Conservation (phyloP, 2,329 filamentous ascomycete genomes). For the Bipolaris bicolor region DNA sequence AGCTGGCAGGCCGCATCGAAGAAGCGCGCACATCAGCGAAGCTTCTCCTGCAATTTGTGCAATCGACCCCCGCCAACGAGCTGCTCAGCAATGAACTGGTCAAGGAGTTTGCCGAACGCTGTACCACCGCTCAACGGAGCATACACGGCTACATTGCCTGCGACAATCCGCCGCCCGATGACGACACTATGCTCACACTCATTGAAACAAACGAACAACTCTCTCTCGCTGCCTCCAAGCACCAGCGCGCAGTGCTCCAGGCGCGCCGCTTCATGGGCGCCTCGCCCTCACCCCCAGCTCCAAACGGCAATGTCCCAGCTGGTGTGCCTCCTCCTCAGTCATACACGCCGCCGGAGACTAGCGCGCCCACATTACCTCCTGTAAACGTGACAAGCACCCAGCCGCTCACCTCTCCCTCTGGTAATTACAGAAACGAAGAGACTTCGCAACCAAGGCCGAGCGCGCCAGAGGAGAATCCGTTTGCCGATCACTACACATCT, state of each 20-base stretch:
- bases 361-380: constrained; percentile 30
- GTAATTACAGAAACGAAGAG: no score
- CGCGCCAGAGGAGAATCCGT: constrained; percentile 46
- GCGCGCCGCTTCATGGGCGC: constrained; percentile 57
- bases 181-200: constrained; percentile 89
- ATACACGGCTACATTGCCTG: constrained; percentile 86
- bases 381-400: constrained; percentile 14
- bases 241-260: constrained; percentile 76
- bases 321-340: constrained; percentile 20
- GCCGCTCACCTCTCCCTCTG: constrained; percentile 30
- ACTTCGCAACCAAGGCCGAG: constrained; percentile 5
- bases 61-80: constrained; percentile 79
- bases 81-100: constrained; percentile 85
- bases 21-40: constrained; percentile 91
- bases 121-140: constrained; percentile 77
- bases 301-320: constrained; percentile 16
- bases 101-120: constrained; percentile 88
- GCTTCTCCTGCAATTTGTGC: constrained; percentile 87
- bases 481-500: constrained; percentile 51
- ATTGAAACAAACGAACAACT: constrained; percentile 96
- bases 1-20: constrained; percentile 82
- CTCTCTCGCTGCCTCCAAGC: constrained; percentile 78
- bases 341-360: constrained; percentile 21
- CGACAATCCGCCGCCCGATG: constrained; percentile 81
- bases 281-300: constrained; percentile 29